A percentile compares a stretch with the other conserved stretches of the same genome.
These are phyloP conservation scores for Colletotrichum paranaense DNA, from an alignment of 2,329 filamentous ascomycete genomes.

Conservation along the genomic window DNA sequence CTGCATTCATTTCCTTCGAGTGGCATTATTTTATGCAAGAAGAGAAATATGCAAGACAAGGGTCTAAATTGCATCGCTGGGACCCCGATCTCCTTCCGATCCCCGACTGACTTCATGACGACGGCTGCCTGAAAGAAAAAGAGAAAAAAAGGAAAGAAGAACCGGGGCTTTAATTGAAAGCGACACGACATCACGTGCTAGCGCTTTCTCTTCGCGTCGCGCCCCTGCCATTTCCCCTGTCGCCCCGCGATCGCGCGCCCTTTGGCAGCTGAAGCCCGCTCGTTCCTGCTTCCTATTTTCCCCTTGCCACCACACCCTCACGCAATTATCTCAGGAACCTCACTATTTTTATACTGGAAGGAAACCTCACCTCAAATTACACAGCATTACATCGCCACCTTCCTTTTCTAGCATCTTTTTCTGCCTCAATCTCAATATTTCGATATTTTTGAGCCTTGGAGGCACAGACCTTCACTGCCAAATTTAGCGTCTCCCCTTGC, in stretches of 20 bases:
- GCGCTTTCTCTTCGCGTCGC: conserved; percentile 49
- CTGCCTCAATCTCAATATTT: background rate
- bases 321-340: background rate
- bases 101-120: conserved; percentile 14
- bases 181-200: conserved; percentile 44
- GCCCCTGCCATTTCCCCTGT: conserved; percentile 4
- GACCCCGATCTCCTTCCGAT: conserved; percentile 20
- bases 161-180: conserved; percentile 5
- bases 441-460: too few species aligned
- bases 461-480: conserved; percentile 4
- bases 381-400: background rate
- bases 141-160: background rate
- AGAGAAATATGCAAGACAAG: background rate
- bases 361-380: background rate
- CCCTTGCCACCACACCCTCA: background rate
- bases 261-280: background rate
- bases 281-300: background rate
- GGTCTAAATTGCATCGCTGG: background rate
- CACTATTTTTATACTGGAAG: background rate
- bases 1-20: too few species aligned
- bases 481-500: conserved; percentile 4
- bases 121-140: conserved; percentile 1
- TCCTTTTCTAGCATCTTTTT: background rate
- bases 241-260: conserved; percentile 15
- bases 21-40: background rate